phyloP scores from a whole-genome alignment of 352 stramenopile genomes.

The Phytophthora pluvialis region DNA sequence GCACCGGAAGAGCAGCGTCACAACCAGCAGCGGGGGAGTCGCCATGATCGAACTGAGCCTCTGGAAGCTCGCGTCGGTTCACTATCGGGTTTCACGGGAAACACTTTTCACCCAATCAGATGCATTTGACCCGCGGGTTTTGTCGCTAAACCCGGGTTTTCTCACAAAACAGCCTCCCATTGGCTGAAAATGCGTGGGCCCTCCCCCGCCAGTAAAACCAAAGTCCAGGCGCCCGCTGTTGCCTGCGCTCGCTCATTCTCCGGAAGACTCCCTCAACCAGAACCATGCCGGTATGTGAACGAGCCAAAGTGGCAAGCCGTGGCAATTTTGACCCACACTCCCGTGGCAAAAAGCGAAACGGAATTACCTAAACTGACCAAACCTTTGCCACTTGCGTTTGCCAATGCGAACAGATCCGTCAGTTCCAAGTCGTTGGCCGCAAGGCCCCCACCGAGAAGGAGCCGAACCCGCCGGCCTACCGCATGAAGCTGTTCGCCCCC shows the following conservation, averaged over 20 bases:
- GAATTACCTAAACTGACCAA: background rate
- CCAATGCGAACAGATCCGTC: slow-evolving; percentile 87
- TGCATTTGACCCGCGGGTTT: background rate
- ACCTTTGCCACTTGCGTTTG: background rate
- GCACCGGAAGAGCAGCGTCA: no score
- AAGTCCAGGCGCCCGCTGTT: background rate
- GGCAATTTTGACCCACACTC: background rate
- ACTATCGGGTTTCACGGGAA: background rate
- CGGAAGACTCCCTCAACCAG: slow-evolving; percentile 46
- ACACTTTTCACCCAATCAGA: background rate
- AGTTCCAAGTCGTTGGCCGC: slow-evolving; percentile 99
- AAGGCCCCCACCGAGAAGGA: slow-evolving; percentile 98
- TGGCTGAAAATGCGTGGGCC: slow-evolving; percentile 19
- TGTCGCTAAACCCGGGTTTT: background rate
- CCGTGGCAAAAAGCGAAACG: background rate
- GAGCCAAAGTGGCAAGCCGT: background rate
- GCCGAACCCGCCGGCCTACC: slow-evolving; percentile 98
- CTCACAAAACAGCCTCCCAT: background rate
- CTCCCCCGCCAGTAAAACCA: slow-evolving; percentile 41
- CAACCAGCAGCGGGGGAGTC: background rate
- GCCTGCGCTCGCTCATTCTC: slow-evolving; percentile 27
- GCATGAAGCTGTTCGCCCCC: slow-evolving; percentile 98
- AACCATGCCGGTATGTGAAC: slow-evolving; percentile 44
- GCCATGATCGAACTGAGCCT: no score
- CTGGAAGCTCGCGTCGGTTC: background rate